These are phyloP conservation scores for Aspergillus nidulans DNA, from an alignment of 495 filamentous ascomycete genomes.

Conservation along the genomic window DNA sequence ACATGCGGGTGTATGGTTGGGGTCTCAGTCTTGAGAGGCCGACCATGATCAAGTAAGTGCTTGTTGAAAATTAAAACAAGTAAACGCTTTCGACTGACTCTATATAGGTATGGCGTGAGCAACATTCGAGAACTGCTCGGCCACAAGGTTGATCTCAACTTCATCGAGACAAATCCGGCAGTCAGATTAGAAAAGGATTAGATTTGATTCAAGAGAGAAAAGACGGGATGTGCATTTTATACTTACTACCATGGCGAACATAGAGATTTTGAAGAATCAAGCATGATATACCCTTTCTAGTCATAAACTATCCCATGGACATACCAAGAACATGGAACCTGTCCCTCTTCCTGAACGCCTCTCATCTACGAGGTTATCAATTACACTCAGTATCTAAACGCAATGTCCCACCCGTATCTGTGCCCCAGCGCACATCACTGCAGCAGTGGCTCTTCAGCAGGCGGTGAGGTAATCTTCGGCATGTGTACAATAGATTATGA, in stretches of 20 bases:
- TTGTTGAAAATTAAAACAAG: neutral
- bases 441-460: slow-evolving; percentile 85
- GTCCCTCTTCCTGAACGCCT: too few species aligned
- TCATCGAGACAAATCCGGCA: slow-evolving; percentile 78
- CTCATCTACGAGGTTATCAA: too few species aligned
- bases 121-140: slow-evolving; percentile 85
- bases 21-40: slow-evolving; percentile 87
- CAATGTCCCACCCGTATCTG: slow-evolving; percentile 93
- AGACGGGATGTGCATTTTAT: neutral
- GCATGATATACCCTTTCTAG: slow-evolving; percentile 12
- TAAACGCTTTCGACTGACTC: neutral
- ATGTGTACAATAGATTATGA: slow-evolving; percentile 11
- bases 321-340: too few species aligned
- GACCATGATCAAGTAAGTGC: slow-evolving; percentile 90
- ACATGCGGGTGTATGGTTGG: slow-evolving; percentile 87
- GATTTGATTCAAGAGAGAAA: slow-evolving; percentile 14
- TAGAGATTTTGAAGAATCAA: slow-evolving; percentile 6
- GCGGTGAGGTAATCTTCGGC: slow-evolving; percentile 47
- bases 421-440: slow-evolving; percentile 72
- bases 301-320: neutral
- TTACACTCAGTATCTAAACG: neutral
- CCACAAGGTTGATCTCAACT: slow-evolving; percentile 77
- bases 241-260: slow-evolving; percentile 9
- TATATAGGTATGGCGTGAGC: slow-evolving; percentile 62
- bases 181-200: slow-evolving; percentile 74